Evolutionary conservation across 2,329 filamentous ascomycete species (phyloP).

Genomic region (Fusarium poae): DNA sequence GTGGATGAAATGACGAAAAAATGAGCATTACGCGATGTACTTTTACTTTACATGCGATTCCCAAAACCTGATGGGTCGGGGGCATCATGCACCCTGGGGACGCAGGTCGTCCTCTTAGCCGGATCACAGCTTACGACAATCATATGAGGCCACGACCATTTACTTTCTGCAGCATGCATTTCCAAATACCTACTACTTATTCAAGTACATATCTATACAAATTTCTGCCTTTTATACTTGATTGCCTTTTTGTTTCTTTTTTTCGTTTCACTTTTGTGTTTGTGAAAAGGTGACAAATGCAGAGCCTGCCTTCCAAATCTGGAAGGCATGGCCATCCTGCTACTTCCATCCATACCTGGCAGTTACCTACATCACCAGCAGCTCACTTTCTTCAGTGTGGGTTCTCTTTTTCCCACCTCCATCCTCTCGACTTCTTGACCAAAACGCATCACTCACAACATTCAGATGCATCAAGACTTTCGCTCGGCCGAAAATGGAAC

Average conservation of each 20-base stretch:
- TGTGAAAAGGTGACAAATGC: neutral
- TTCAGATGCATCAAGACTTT: neutral
- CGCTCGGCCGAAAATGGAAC: slow-evolving; percentile 72
- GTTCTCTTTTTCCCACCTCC: neutral
- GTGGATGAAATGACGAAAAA: slow-evolving; percentile 25
- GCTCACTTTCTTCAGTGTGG: neutral
- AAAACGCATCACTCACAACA: neutral
- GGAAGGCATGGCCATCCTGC: slow-evolving; percentile 7
- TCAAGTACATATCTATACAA: neutral
- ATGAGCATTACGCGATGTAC: slow-evolving; percentile 12
- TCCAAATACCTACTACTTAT: slow-evolving; percentile 6
- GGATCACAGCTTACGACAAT: slow-evolving; percentile 40
- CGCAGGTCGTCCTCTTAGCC: slow-evolving; percentile 33
- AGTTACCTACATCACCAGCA: no score
- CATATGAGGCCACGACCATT: slow-evolving; percentile 34
- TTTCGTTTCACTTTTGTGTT: neutral
- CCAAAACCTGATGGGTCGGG: slow-evolving; percentile 11
- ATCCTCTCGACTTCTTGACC: neutral
- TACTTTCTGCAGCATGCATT: slow-evolving; percentile 1
- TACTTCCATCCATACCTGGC: slow-evolving; percentile 6
- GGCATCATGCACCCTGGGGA: slow-evolving; percentile 17
- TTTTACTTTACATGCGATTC: slow-evolving; percentile 23
- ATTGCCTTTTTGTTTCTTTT: neutral
- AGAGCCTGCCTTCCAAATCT: neutral
- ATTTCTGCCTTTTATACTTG: neutral